Base-by-base conservation (phyloP, 1,284 basidiomycete species). In the Bondarzewia mesenterica region DNA sequence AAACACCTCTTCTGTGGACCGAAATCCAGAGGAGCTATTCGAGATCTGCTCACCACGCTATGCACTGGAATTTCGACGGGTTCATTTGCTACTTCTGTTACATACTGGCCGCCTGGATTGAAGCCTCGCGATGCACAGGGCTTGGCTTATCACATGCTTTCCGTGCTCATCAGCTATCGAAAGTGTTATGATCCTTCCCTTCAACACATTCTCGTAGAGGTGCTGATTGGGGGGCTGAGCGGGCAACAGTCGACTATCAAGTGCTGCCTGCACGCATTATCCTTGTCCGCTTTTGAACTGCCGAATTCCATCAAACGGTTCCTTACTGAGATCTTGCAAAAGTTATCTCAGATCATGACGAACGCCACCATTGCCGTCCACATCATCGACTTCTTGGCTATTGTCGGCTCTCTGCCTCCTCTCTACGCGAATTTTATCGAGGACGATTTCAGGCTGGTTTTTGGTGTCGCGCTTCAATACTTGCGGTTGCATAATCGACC, bases 1-100 rank as follows among this genome's bases (percentile, higher is more conserved):
- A 98, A 97, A 66, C 93, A 98, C 61, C 78, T 97, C 49, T 94
- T 97, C 66, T 97, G 94, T 61, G 96, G 96, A 0, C 89, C 88
- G 0, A 81, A 82, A 46, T 85, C 89, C 10, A 74, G 83, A 14
- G 66, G 65, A 10, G 76, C 83, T 18, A 77, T 96, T 18, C 70
- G 80, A 8, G 73, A 70, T 43, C 66, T 99, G 36, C 70, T 93
- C 25, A 72, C 73, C 7, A 65, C 76, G n/a, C 68, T 98, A 7
- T 91, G 89, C 65, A 71, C 74, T 4, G 77, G 80, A 3, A 77
- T 95, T 21, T 69, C 82, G 32, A 73, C 71, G 20, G 79, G 78
- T 12, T 74, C 74, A 7, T 70, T 90, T 7, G 82, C 75, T 2
- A 68, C 74, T 26, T 67, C 75, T n/a, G 67, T 87, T 38, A 75